Conservation (phyloP, 108 stramenopile genomes). For the Phaeodactylum tricornutum region DNA sequence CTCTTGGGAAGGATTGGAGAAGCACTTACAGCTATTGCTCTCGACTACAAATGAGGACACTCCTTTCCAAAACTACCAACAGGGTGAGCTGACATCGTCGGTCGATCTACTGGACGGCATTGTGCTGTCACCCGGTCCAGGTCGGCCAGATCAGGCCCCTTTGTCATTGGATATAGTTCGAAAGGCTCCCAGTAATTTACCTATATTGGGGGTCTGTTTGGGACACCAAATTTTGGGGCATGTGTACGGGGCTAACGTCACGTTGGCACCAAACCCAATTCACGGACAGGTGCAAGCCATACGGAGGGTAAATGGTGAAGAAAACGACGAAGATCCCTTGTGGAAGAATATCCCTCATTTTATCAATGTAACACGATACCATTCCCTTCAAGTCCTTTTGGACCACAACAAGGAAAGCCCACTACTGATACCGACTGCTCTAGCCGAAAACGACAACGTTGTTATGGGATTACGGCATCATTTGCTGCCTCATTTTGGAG, state of each 20-base stretch:
- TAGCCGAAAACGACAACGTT: constrained; percentile 18
- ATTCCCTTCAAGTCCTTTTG: constrained; percentile 74
- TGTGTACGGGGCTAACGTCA: constrained; percentile 46
- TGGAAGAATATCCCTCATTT: constrained; percentile 1
- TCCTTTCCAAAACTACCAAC: background rate
- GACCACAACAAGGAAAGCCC: no score
- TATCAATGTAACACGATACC: constrained; percentile 87
- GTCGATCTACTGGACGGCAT: constrained; percentile 51
- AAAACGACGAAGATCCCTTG: no score
- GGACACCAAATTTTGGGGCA: constrained; percentile 86
- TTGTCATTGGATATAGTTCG: no score
- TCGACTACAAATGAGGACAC: background rate
- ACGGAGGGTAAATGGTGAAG: no score
- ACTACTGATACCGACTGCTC: background rate
- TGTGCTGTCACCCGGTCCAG: constrained; percentile 84
- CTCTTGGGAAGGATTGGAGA: constrained; percentile 23
- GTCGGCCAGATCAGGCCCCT: constrained; percentile 37
- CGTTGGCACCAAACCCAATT: constrained; percentile 47
- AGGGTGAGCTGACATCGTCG: background rate
- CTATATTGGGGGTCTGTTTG: constrained; percentile 88
- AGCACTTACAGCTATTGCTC: constrained; percentile 1
- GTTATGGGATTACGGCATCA: constrained; percentile 77
- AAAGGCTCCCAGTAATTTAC: no score
- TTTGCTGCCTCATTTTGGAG: constrained; percentile 78
- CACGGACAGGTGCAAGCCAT: constrained; percentile 80